Conservation (phyloP, 352 stramenopile species). For the Phytophthora uliginosa region DNA sequence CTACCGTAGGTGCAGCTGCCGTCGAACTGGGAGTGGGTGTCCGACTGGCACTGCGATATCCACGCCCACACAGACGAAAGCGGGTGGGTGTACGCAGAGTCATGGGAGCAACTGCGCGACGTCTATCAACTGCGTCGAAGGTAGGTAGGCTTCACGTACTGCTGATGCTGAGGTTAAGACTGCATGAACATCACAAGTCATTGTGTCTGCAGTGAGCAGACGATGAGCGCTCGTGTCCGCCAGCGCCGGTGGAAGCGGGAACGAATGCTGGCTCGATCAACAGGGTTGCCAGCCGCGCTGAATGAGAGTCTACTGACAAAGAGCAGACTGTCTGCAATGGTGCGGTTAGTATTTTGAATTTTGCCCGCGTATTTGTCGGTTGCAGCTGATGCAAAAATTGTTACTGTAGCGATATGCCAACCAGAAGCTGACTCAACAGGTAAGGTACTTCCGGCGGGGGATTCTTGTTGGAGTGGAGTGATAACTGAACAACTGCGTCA, state of each 20-base stretch:
- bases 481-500: not conserved
- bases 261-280: constrained; percentile 55
- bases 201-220: constrained; percentile 42
- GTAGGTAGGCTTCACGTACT: constrained; percentile 2
- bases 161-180: not conserved
- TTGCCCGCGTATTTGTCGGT: not conserved
- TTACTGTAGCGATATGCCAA: constrained; percentile 59
- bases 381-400: constrained; percentile 7
- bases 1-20: constrained; percentile 53
- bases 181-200: not conserved
- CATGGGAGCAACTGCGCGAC: constrained; percentile 42
- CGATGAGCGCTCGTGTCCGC: constrained; percentile 46
- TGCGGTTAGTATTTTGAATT: constrained; percentile 15
- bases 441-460: constrained; percentile 10
- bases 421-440: constrained; percentile 74
- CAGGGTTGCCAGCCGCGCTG: constrained; percentile 38
- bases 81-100: constrained; percentile 67
- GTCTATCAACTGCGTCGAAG: constrained; percentile 30
- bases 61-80: constrained; percentile 55
- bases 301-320: constrained; percentile 46
- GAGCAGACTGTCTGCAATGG: constrained; percentile 44
- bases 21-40: constrained; percentile 71
- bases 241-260: constrained; percentile 70
- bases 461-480: not conserved
- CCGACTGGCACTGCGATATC: constrained; percentile 58